phyloP scores from a whole-genome alignment of 1,139 yeast species.

The Wickerhamomyces sp. region DNA sequence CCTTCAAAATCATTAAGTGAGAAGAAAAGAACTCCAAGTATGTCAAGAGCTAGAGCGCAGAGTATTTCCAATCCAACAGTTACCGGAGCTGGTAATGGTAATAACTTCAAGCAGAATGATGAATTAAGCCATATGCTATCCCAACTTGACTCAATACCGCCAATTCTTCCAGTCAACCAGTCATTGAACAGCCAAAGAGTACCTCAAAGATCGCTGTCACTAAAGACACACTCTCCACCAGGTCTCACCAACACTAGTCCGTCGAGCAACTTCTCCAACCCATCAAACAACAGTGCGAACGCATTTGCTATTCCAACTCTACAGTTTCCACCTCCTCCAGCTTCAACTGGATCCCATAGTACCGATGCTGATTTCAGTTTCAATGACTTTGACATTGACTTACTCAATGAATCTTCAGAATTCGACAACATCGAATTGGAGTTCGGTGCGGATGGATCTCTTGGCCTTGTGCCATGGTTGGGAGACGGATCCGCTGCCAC shows the following conservation, averaged over 20 bases:
- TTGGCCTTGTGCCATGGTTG: slow-evolving; percentile 56
- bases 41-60: not conserved
- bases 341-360: not conserved
- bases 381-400: slow-evolving; percentile 1
- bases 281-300: too few species aligned
- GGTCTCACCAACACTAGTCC: slow-evolving; percentile 1
- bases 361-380: not conserved
- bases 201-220: slow-evolving; percentile 1
- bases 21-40: slow-evolving; percentile 2
- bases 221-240: not conserved
- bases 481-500: too few species aligned
- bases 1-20: not conserved
- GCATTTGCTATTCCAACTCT: too few species aligned
- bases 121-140: slow-evolving; percentile 22
- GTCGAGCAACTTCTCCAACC: too few species aligned
- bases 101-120: slow-evolving; percentile 3
- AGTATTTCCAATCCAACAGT: not conserved
- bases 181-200: slow-evolving; percentile 4
- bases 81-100: too few species aligned
- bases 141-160: slow-evolving; percentile 21
- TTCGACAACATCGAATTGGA: slow-evolving; percentile 18
- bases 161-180: slow-evolving; percentile 17
- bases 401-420: not conserved
- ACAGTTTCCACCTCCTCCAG: slow-evolving; percentile 2
- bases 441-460: slow-evolving; percentile 65